A percentile compares a stretch with the other conserved stretches of the same genome.
phyloP scores from a whole-genome alignment of 371 early-diverging fungal species.

The Rhizopus stolonifer region DNA sequence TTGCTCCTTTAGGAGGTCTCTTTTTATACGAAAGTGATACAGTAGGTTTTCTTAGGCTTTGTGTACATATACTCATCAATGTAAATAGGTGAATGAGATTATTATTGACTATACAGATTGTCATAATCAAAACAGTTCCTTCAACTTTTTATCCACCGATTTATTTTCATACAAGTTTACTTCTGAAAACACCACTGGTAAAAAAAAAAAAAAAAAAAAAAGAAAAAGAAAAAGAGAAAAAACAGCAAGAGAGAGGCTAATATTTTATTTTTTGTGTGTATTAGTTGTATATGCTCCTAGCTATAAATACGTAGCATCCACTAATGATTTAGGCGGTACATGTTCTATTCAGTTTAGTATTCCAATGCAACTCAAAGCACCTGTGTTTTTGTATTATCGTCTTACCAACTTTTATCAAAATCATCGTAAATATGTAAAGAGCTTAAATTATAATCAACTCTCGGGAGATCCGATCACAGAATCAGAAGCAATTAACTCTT shows the following conservation, averaged over 20 bases:
- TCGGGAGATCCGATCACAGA: slow-evolving; percentile 55
- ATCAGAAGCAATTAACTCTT: slow-evolving; percentile 29
- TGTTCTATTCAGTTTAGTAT: slow-evolving; percentile 73
- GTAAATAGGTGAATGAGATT: slow-evolving; percentile 65
- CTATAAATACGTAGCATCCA: slow-evolving; percentile 23
- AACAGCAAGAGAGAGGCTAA: too few relatives aligned
- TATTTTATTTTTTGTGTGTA: too few relatives aligned
- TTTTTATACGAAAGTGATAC: slow-evolving; percentile 63
- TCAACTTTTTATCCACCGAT: slow-evolving; percentile 11
- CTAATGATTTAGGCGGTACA: slow-evolving; percentile 28
- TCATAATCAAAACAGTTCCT: slow-evolving; percentile 14
- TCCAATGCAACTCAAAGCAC: slow-evolving; percentile 54
- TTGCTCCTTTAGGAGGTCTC: slow-evolving; percentile 82
- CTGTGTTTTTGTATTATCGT: slow-evolving; percentile 83
- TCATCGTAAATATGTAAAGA: slow-evolving; percentile 88
- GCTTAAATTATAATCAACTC: slow-evolving; percentile 76
- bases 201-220: too few relatives aligned
- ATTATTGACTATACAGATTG: slow-evolving; percentile 86
- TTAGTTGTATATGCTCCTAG: slow-evolving; percentile 40
- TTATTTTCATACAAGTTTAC: slow-evolving; percentile 46
- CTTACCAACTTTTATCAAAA: slow-evolving; percentile 95
- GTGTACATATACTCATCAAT: not conserved
- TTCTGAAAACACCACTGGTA: slow-evolving; percentile 40
- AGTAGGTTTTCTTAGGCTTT: slow-evolving; percentile 18
- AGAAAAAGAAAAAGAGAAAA: too few relatives aligned